A percentile compares a stretch with the other conserved stretches of the same genome.
These are phyloP conservation scores for Cupressus sempervirens DNA, from an alignment of 75 land plant genomes.

Conservation along the genomic window DNA sequence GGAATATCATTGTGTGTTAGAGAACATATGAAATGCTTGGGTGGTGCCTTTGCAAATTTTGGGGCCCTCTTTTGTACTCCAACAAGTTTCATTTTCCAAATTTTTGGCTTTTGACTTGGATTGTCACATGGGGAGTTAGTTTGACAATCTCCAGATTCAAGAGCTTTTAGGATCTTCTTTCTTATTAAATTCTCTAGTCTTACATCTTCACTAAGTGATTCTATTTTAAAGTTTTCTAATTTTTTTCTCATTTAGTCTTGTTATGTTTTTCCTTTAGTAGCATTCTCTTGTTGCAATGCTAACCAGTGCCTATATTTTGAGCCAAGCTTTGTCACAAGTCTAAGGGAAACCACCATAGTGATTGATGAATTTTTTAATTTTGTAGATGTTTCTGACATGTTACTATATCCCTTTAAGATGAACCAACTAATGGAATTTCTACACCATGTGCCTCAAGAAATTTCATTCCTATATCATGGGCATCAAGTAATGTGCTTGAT, in stretches of 20 bases:
- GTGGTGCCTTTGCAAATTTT: constrained; percentile 74
- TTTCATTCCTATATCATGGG: constrained; percentile 31
- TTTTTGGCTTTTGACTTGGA: constrained; percentile 17
- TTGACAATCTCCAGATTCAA: constrained; percentile 13
- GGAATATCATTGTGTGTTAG: constrained; percentile 6
- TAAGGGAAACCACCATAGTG: constrained; percentile 67
- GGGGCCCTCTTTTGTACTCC: constrained; percentile 79
- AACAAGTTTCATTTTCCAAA: constrained; percentile 68
- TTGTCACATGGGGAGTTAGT: constrained; percentile 17
- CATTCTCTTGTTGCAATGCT: constrained; percentile 78
- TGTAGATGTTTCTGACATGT: not conserved
- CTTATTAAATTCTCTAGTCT: constrained; percentile 35
- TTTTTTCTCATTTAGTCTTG: constrained; percentile 63
- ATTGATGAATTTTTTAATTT: constrained; percentile 27
- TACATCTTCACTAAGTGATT: constrained; percentile 17
- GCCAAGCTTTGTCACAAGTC: constrained; percentile 81
- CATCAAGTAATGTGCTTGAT: constrained; percentile 22
- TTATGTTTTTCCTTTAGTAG: constrained; percentile 75
- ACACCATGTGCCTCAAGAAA: constrained; percentile 13
- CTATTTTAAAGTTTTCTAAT: constrained; percentile 14
- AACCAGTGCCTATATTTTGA: constrained; percentile 88
- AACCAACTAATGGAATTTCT: constrained; percentile 21
- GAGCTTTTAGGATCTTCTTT: constrained; percentile 13
- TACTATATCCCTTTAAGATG: not conserved
- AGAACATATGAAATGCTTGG: constrained; percentile 49